Conservation (phyloP, 176 grass and related monocot species). For the Carex parvula region DNA sequence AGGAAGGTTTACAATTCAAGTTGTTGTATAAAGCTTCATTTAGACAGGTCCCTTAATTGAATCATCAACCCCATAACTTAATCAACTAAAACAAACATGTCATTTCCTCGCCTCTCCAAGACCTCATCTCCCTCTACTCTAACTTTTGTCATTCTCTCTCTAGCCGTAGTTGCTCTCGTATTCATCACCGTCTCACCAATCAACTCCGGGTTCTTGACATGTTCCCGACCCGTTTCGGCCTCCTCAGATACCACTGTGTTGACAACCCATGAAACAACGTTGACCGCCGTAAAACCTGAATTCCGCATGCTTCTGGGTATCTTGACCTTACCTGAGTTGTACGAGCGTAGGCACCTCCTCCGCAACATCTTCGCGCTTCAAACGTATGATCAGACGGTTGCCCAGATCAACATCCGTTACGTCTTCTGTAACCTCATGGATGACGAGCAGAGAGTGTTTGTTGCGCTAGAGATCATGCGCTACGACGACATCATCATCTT, state of each 20-base stretch:
- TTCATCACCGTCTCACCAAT: not conserved
- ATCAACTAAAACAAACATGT: not conserved
- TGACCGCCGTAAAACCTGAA: not conserved
- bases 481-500: constrained; percentile 60
- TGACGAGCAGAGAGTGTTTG: constrained; percentile 40
- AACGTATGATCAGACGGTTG: constrained; percentile 15
- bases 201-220: not conserved
- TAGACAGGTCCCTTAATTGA: not conserved
- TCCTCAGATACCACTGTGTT: not conserved
- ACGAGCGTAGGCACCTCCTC: constrained; percentile 58
- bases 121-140: not conserved
- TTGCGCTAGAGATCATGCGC: constrained; percentile 51
- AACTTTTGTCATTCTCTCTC: not conserved
- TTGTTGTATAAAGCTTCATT: not conserved
- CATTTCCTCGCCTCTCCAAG: not conserved
- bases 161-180: not conserved
- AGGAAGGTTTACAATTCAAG: not conserved
- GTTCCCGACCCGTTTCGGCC: not conserved
- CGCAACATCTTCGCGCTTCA: constrained; percentile 55
- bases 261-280: not conserved
- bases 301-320: constrained; percentile 29
- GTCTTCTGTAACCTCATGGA: constrained; percentile 76
- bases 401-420: constrained; percentile 56
- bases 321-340: constrained; percentile 43
- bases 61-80: not conserved